phyloP scores from a whole-genome alignment of 139 green algal species.

The Diplosphaera chodatii region DNA sequence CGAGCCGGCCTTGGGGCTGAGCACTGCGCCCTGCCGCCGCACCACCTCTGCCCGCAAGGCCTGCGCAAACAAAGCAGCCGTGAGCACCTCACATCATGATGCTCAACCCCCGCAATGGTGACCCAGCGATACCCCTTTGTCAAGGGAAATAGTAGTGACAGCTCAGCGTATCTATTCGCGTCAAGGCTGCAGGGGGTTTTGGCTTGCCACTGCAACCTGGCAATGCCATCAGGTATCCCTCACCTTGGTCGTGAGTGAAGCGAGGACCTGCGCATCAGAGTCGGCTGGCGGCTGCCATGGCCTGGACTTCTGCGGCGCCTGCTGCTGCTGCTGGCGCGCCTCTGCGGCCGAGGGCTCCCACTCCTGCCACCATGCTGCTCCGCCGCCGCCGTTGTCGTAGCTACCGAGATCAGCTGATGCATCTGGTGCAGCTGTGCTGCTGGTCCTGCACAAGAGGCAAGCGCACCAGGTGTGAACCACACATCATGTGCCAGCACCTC shows the following conservation, averaged over 20 bases:
- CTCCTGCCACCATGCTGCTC: not conserved
- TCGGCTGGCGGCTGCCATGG: not conserved
- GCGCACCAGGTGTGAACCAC: too few species aligned
- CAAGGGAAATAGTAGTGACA: too few species aligned
- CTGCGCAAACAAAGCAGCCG: not conserved
- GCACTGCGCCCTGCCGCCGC: constrained; percentile 8
- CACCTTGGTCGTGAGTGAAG: too few species aligned
- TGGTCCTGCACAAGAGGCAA: not conserved
- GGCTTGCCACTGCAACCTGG: too few species aligned
- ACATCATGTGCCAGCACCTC: too few species aligned
- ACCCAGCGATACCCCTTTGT: too few species aligned
- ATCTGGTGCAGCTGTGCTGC: not conserved
- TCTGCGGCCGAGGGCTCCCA: not conserved
- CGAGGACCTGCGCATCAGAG: not conserved
- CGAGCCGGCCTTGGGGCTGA: constrained; percentile 7
- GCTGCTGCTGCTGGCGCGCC: not conserved
- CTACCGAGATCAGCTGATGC: not conserved
- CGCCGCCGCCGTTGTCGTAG: not conserved
- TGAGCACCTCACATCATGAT: not conserved
- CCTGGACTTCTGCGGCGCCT: too few species aligned
- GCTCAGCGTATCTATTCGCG: too few species aligned
- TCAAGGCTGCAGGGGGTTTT: too few species aligned
- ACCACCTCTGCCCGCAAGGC: constrained; percentile 14
- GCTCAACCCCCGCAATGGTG: too few species aligned
- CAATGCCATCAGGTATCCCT: too few species aligned